These are phyloP conservation scores for Debaryomyces fabryi DNA, from an alignment of 1,139 yeast species.

Conservation along the genomic window DNA sequence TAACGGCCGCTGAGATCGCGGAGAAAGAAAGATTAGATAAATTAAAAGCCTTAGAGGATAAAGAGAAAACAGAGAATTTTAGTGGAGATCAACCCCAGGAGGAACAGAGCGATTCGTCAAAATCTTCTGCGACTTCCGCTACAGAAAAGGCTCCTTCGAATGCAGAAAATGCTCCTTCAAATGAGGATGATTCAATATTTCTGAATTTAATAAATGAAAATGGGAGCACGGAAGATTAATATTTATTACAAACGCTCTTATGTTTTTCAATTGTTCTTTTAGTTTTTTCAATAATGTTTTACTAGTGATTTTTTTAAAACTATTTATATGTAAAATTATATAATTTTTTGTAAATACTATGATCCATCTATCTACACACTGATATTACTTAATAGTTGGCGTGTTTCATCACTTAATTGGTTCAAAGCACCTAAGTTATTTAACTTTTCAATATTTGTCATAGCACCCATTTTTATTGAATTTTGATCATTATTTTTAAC, in stretches of 20 bases:
- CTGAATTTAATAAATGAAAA: constrained; percentile 17
- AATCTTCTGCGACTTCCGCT: not conserved
- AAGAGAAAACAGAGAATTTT: constrained; percentile 18
- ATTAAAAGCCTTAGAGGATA: constrained; percentile 42
- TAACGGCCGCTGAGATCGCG: constrained; percentile 96
- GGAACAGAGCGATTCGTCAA: not conserved
- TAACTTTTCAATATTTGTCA: constrained; percentile 34
- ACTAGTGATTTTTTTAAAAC: constrained; percentile 1
- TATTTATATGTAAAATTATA: constrained; percentile 3
- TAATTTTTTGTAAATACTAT: constrained; percentile 5
- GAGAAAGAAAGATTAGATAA: constrained; percentile 68
- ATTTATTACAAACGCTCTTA: not conserved
- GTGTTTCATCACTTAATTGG: constrained; percentile 30
- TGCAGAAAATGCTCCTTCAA: not conserved
- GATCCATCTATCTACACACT: constrained; percentile 4
- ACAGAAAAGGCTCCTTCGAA: constrained; percentile 2
- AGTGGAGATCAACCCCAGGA: constrained; percentile 6
- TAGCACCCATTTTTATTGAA: constrained; percentile 32
- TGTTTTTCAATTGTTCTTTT: not conserved
- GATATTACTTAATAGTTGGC: constrained; percentile 16
- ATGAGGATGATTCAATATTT: constrained; percentile 20
- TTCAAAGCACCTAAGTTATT: constrained; percentile 33
- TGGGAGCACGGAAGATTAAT: constrained; percentile 10
- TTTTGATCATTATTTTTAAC: constrained; percentile 39
- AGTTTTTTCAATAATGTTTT: not conserved